These are phyloP conservation scores for Magnolia officinalis DNA, from an alignment of 164 flowering plant genomes.

Conservation along the genomic window DNA sequence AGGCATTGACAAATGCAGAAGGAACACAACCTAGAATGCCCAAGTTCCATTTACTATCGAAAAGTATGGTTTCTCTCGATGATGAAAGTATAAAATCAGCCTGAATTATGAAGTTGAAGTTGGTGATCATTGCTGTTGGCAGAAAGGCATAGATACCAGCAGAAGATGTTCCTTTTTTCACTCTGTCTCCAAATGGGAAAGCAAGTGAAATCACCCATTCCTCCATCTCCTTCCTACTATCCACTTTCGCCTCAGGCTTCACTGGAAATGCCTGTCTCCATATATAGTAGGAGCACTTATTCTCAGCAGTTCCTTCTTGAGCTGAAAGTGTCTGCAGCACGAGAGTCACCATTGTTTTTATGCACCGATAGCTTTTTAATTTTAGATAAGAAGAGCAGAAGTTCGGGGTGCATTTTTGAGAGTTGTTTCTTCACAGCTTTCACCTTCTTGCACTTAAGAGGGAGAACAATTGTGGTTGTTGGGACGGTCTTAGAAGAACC, in stretches of 20 bases:
- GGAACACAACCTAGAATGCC: constrained; percentile 25
- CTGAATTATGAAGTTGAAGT: constrained; percentile 58
- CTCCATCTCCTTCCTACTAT: constrained; percentile 40
- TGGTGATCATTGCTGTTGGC: constrained; percentile 67
- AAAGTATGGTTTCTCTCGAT: constrained; percentile 45
- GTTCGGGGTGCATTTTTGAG: constrained; percentile 47
- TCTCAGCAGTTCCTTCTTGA: constrained; percentile 22
- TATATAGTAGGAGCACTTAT: constrained; percentile 46
- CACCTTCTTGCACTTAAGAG: constrained; percentile 46
- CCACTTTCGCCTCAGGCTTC: constrained; percentile 32
- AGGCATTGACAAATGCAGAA: constrained; percentile 23
- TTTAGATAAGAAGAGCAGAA: constrained; percentile 48
- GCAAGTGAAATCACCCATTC: constrained; percentile 56
- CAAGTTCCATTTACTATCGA: constrained; percentile 49
- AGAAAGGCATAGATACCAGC: constrained; percentile 60
- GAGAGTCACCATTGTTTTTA: constrained; percentile 29
- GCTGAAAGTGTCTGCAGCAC: constrained; percentile 36
- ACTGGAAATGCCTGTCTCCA: constrained; percentile 69
- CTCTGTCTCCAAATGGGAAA: constrained; percentile 48
- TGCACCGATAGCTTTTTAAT: constrained; percentile 48
- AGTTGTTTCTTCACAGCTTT: constrained; percentile 47
- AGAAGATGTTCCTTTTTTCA: constrained; percentile 31
- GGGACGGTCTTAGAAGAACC: constrained; percentile 22
- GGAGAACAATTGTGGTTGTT: constrained; percentile 38
- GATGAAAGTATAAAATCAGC: constrained; percentile 43